phyloP scores from a whole-genome alignment of 2,329 filamentous ascomycete genomes.

The Colletotrichum eremochloae region DNA sequence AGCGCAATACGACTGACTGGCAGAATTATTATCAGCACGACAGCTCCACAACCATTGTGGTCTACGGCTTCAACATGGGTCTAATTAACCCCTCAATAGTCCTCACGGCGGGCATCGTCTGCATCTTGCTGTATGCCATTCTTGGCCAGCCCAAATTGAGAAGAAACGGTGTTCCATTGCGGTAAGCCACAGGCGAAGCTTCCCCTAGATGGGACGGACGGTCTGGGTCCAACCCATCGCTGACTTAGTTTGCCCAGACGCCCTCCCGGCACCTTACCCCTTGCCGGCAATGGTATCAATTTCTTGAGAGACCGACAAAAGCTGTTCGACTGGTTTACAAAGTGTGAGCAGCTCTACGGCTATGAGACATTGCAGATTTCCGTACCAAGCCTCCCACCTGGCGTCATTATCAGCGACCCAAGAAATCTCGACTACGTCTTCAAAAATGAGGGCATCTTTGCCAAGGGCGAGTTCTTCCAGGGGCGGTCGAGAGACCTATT shows the following conservation, averaged over 20 bases:
- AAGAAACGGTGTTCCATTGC: constrained; percentile 41
- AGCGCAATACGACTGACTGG: not conserved
- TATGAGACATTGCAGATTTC: constrained; percentile 73
- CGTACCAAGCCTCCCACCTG: constrained; percentile 72
- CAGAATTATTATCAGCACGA: not conserved
- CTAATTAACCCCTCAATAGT: constrained; percentile 6
- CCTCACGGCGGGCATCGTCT: constrained; percentile 19
- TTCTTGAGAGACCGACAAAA: constrained; percentile 72
- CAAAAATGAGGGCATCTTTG: constrained; percentile 70
- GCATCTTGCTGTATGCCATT: constrained; percentile 29
- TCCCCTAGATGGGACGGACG: not conserved
- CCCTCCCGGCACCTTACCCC: constrained; percentile 64
- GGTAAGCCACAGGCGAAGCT: constrained; percentile 27
- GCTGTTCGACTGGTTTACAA: constrained; percentile 73
- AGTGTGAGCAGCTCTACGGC: constrained; percentile 68
- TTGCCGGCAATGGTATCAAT: constrained; percentile 72
- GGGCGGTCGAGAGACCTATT: constrained; percentile 73
- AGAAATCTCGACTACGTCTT: constrained; percentile 73
- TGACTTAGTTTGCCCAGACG: constrained; percentile 51
- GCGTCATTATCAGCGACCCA: constrained; percentile 73
- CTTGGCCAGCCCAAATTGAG: constrained; percentile 38
- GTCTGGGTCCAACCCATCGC: not conserved
- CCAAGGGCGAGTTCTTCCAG: constrained; percentile 74
- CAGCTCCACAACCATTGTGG: not conserved
- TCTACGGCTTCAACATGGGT: constrained; percentile 9